A percentile compares a stretch with the other conserved stretches of the same genome.
phyloP scores from a whole-genome alignment of 495 filamentous ascomycete species.

The Barbatosphaeria neglecta region DNA sequence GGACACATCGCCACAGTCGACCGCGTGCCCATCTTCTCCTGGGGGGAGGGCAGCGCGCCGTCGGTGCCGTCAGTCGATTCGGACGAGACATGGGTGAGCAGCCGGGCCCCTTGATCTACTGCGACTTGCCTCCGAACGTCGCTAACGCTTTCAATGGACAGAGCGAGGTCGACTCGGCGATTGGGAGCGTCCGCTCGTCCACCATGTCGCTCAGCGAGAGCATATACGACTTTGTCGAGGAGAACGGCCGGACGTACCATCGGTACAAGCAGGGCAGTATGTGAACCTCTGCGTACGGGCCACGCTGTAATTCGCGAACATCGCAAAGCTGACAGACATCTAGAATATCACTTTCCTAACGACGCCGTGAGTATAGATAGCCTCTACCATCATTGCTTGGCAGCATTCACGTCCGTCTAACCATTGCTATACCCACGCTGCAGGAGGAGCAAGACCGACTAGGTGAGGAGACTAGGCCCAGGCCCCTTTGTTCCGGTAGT shows the following conservation, averaged over 20 bases:
- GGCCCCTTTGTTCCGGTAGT: not conserved
- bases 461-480: slow-evolving; percentile 8
- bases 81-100: slow-evolving; percentile 9
- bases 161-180: not conserved
- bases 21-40: slow-evolving; percentile 5
- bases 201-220: slow-evolving; percentile 22
- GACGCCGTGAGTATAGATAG: slow-evolving; percentile 21
- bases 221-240: slow-evolving; percentile 19
- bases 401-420: no score
- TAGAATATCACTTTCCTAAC: slow-evolving; percentile 29
- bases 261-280: slow-evolving; percentile 17
- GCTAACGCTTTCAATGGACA: not conserved
- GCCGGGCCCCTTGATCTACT: not conserved
- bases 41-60: slow-evolving; percentile 15
- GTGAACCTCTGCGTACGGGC: not conserved
- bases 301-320: not conserved
- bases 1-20: not conserved
- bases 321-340: slow-evolving; percentile 2
- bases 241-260: slow-evolving; percentile 28
- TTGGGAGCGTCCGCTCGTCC: slow-evolving; percentile 8
- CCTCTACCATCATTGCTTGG: no score
- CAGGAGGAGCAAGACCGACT: slow-evolving; percentile 31
- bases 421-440: no score
- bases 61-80: slow-evolving; percentile 17
- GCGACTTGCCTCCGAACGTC: no score